These are phyloP conservation scores for Zygnema circumcarinatum DNA, from an alignment of 139 green algal species.

Conservation along the genomic window DNA sequence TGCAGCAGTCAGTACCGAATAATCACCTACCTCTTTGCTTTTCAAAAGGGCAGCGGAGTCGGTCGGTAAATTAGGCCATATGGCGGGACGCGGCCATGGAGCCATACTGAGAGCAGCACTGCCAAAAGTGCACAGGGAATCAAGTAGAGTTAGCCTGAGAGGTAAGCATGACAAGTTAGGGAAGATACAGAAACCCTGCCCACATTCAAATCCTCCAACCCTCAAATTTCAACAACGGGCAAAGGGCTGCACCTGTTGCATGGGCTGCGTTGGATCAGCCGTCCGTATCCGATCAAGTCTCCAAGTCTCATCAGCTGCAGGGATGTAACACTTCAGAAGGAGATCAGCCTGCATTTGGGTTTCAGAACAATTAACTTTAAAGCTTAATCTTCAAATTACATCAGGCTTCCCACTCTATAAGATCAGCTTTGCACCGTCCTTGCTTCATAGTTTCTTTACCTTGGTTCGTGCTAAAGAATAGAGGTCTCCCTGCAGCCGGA, in stretches of 20 bases:
- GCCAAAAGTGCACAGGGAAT: conserved; percentile 7
- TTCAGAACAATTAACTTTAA: too few species aligned
- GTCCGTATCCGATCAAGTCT: conserved; percentile 44
- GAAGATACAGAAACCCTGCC: too few species aligned
- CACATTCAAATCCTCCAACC: too few species aligned
- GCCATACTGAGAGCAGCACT: conserved; percentile 51
- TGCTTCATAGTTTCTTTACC: too few species aligned
- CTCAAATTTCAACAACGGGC: too few species aligned
- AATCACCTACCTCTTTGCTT: conserved; percentile 41
- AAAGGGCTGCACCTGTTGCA: conserved; percentile 54
- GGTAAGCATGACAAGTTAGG: conserved; percentile 8
- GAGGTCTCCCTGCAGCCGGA: conserved; percentile 44
- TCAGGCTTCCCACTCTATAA: too few species aligned
- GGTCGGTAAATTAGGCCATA: conserved; percentile 45
- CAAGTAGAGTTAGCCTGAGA: neutral
- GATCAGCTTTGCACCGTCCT: too few species aligned
- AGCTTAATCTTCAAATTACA: too few species aligned
- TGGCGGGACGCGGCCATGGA: conserved; percentile 42
- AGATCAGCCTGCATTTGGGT: too few species aligned
- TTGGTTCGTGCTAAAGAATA: conserved; percentile 51
- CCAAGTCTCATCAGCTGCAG: conserved; percentile 51
- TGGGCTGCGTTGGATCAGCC: conserved; percentile 28
- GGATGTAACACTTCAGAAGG: too few species aligned
- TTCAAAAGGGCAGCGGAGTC: conserved; percentile 10
- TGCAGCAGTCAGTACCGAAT: too few species aligned